Percentiles rank a stretch among this genome's conserved stretches.
Conservation (phyloP, 1,139 yeast species). For the Candida gigantensis region DNA sequence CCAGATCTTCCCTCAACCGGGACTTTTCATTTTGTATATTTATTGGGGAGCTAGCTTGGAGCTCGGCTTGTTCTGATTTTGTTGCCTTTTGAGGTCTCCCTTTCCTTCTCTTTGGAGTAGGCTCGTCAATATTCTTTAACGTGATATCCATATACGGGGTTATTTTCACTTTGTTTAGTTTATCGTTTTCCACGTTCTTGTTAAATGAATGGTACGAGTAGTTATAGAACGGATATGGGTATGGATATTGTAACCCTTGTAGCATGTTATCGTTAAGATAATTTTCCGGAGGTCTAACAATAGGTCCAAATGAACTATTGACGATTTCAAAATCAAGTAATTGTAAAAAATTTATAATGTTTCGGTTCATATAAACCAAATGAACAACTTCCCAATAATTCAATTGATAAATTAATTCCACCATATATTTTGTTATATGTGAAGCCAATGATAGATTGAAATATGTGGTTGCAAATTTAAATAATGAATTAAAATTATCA, state of each 20-base stretch:
- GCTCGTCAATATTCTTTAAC: constrained; percentile 20
- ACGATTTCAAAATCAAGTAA: constrained; percentile 38
- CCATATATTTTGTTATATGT: constrained; percentile 40
- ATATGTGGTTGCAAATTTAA: constrained; percentile 35
- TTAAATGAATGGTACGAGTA: constrained; percentile 45
- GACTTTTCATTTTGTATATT: no score
- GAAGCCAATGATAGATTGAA: constrained; percentile 42
- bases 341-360: constrained; percentile 34
- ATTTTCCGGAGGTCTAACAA: constrained; percentile 44
- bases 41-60: no score
- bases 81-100: constrained; percentile 9
- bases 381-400: constrained; percentile 52
- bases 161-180: constrained; percentile 29
- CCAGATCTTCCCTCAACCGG: no score
- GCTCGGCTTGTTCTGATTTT: constrained; percentile 1
- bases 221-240: constrained; percentile 50
- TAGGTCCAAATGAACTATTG: constrained; percentile 41
- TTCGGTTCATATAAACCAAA: constrained; percentile 34
- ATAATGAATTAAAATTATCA: constrained; percentile 38
- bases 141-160: constrained; percentile 42
- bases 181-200: constrained; percentile 27
- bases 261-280: constrained; percentile 38
- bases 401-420: constrained; percentile 39
- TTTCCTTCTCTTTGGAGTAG: constrained; percentile 11
- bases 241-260: constrained; percentile 48